Evolutionary conservation across 164 flowering plant genomes (phyloP).

Genomic region (Piper longum): DNA sequence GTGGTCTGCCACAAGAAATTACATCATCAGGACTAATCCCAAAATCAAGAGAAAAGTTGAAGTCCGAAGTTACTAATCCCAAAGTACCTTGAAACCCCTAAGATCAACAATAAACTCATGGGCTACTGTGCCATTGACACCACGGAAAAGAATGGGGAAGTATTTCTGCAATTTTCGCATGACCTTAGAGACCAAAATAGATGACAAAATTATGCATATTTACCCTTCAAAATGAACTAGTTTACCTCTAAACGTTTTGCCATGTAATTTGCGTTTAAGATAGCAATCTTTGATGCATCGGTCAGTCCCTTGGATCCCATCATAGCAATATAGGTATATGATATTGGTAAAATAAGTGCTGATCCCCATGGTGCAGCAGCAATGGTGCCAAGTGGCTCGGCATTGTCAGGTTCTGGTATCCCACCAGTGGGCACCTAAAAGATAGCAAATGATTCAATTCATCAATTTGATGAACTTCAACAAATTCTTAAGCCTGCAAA

Average conservation of each 20-base stretch:
- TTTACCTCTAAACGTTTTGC: slow-evolving; percentile 95
- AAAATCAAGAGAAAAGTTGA: background rate
- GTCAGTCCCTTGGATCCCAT: slow-evolving; percentile 98
- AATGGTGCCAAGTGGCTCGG: slow-evolving; percentile 76
- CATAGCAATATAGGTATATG: slow-evolving; percentile 93
- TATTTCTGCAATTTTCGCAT: slow-evolving; percentile 38
- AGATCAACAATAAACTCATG: slow-evolving; percentile 91
- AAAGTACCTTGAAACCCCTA: slow-evolving; percentile 83
- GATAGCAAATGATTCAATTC: slow-evolving; percentile 1
- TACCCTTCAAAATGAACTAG: slow-evolving; percentile 1
- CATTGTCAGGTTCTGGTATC: slow-evolving; percentile 65
- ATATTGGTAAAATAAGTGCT: slow-evolving; percentile 92
- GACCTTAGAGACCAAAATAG: background rate
- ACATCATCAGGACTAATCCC: background rate
- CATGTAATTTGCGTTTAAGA: slow-evolving; percentile 96
- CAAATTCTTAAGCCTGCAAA: background rate
- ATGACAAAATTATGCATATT: background rate
- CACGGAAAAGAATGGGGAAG: slow-evolving; percentile 93
- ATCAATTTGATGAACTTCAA: background rate
- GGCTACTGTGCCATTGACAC: slow-evolving; percentile 94
- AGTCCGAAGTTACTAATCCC: background rate
- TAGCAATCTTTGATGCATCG: slow-evolving; percentile 88
- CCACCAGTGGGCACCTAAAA: slow-evolving; percentile 87
- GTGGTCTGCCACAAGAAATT: slow-evolving; percentile 36
- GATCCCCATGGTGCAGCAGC: slow-evolving; percentile 99